Percentiles rank a stretch among this genome's conserved stretches.
phyloP scores from a whole-genome alignment of 2,329 filamentous ascomycete species.

The Aspergillus sojae region DNA sequence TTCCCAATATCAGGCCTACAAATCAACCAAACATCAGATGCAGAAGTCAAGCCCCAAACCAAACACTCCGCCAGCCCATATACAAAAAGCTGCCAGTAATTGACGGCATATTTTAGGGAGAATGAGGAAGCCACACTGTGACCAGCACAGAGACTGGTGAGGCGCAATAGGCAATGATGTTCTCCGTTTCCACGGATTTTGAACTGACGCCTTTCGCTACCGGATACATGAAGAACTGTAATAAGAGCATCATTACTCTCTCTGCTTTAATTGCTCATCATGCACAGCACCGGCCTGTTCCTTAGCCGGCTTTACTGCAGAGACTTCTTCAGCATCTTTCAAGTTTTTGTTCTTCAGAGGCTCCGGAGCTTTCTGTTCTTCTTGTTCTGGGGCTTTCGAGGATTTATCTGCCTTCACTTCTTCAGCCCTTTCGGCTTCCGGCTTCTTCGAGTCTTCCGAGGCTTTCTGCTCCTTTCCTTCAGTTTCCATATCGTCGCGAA shows the following conservation, averaged over 20 bases:
- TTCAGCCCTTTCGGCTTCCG: constrained; percentile 19
- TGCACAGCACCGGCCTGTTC: constrained; percentile 10
- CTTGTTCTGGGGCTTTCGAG: constrained; percentile 61
- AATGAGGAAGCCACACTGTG: constrained; percentile 19
- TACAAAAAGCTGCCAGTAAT: constrained; percentile 15
- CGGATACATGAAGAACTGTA: background rate
- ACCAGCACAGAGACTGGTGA: constrained; percentile 21
- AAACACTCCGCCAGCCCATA: constrained; percentile 16
- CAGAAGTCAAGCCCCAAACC: constrained; percentile 8
- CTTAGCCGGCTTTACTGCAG: constrained; percentile 25
- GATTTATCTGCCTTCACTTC: constrained; percentile 27
- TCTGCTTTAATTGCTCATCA: constrained; percentile 9
- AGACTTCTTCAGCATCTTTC: constrained; percentile 27
- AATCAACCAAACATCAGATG: constrained; percentile 10
- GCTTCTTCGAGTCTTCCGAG: constrained; percentile 8
- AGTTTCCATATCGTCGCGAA: constrained; percentile 68
- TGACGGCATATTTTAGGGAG: constrained; percentile 4
- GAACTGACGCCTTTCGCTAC: background rate
- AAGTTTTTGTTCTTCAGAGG: constrained; percentile 12
- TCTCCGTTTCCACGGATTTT: background rate
- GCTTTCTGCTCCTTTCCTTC: constrained; percentile 49
- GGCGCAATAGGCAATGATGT: background rate
- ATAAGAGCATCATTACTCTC: background rate
- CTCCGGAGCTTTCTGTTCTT: constrained; percentile 31
- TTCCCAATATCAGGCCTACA: constrained; percentile 6